Base-by-base conservation (phyloP, 257 asterid genomes). In the Jasminum sambac region DNA sequence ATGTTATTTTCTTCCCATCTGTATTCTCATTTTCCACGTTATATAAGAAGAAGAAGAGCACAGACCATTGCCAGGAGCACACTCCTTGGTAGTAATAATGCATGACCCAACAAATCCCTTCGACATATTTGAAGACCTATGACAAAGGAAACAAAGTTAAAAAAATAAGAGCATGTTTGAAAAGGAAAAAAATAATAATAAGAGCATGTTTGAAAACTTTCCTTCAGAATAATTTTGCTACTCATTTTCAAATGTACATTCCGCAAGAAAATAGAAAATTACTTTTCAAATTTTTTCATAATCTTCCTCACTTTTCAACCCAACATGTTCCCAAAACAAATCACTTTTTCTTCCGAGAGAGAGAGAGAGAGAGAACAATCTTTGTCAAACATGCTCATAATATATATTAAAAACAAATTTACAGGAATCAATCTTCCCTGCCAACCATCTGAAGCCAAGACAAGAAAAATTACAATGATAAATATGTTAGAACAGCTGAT, bases 71-170 rank as follows among this genome's bases (percentile, higher is more conserved):
- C 95, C 95, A 88, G 57, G 95, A 88, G 80, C 95, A 86, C 55
- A 86, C 89, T 75, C 95, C 95, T 79, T 82, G 82, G 83, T 84
- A 88, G 82, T 88, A 88, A 78, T 88, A 88, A 69, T 66, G 87
- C 91, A 86, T 86, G 79, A 88, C 89, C 95, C 95, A 88, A 77
- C 89, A 82, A 43, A 88, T 79, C 64, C 95, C 95, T 76, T 88
- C 95, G 40, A 81, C 84, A 74, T 84, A 88, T 64, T 88, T 85
- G 72, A 75, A 64, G 75, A 86, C 92, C 92, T 87, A 69, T 42
- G 72, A 63, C 69, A 76, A 72, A 76, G 39, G 55, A 36, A 71
- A 63, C 5, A 44, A 36, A 52, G 74, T 64, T 25, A 44, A 69
- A 70, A 72, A 43, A 57, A 6, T 5, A 42, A 57, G 2, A 50